Percentiles rank a stretch among this genome's conserved stretches.
Conservation (phyloP, 2,329 filamentous ascomycete species). For the Penicillium sp. region DNA sequence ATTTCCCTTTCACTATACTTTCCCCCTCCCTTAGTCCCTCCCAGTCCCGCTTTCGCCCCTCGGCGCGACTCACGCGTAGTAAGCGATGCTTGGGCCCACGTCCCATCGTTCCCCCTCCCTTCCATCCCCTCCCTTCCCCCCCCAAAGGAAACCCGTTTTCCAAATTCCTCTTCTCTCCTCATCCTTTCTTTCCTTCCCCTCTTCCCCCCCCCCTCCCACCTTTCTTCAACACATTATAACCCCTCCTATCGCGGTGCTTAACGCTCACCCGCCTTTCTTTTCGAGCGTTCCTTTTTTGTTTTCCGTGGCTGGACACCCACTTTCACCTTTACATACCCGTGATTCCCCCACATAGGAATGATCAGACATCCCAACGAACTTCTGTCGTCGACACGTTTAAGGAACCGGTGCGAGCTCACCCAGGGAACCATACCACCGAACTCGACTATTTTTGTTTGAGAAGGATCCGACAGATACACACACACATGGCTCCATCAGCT, state of each 20-base stretch:
- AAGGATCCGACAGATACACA: slow-evolving; percentile 20
- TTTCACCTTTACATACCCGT: slow-evolving; percentile 21
- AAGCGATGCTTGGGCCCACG: slow-evolving; percentile 26
- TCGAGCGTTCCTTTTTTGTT: slow-evolving; percentile 20
- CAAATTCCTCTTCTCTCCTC: slow-evolving; percentile 7
- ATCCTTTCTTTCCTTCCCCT: slow-evolving; percentile 21
- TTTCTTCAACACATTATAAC: slow-evolving; percentile 21
- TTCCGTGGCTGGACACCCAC: slow-evolving; percentile 40
- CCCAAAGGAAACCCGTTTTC: background rate
- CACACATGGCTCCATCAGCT: slow-evolving; percentile 48
- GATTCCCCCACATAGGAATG: slow-evolving; percentile 40
- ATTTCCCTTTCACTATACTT: background rate
- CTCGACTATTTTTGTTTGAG: slow-evolving; percentile 28
- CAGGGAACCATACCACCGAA: slow-evolving; percentile 40
- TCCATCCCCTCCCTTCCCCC: slow-evolving; percentile 16
- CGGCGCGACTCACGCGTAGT: slow-evolving; percentile 18
- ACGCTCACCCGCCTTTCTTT: slow-evolving; percentile 26
- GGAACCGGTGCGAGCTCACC: slow-evolving; percentile 45
- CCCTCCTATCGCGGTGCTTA: slow-evolving; percentile 18
- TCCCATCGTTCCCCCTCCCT: slow-evolving; percentile 4
- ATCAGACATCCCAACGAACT: slow-evolving; percentile 42
- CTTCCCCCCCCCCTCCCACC: slow-evolving; percentile 16
- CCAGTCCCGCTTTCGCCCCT: slow-evolving; percentile 22
- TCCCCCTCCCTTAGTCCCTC: background rate
- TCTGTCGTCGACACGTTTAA: slow-evolving; percentile 42